Evolutionary conservation across 2,329 filamentous ascomycete genomes (phyloP).

Genomic region (Botryosphaeria agaves): DNA sequence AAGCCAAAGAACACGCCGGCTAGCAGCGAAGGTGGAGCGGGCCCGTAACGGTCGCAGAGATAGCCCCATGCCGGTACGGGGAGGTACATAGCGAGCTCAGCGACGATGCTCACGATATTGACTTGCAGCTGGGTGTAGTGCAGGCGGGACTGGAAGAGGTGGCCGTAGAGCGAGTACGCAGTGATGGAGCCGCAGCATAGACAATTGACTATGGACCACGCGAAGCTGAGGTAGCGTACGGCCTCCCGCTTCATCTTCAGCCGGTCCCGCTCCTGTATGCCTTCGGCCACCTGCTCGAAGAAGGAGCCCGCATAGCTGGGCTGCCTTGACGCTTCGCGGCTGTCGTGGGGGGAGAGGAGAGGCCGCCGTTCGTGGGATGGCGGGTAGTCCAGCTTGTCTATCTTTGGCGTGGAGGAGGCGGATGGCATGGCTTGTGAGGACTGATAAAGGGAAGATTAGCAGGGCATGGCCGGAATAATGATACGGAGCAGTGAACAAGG

Average conservation of each 20-base stretch:
- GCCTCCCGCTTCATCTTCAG: slow-evolving; percentile 34
- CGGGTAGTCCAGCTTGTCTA: slow-evolving; percentile 34
- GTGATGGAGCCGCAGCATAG: slow-evolving; percentile 84
- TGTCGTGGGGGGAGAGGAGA: slow-evolving; percentile 19
- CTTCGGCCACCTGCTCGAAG: slow-evolving; percentile 42
- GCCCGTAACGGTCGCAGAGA: slow-evolving; percentile 76
- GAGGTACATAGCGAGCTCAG: slow-evolving; percentile 77
- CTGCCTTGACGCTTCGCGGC: slow-evolving; percentile 10
- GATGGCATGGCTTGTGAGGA: background rate
- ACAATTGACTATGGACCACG: slow-evolving; percentile 41
- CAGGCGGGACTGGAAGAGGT: slow-evolving; percentile 70
- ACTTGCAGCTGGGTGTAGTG: slow-evolving; percentile 85
- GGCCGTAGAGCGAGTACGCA: slow-evolving; percentile 86
- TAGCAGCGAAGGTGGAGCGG: slow-evolving; percentile 56
- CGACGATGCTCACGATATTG: slow-evolving; percentile 74
- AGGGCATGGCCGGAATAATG: background rate
- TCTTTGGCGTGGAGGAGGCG: slow-evolving; percentile 7
- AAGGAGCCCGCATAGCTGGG: slow-evolving; percentile 33
- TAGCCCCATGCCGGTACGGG: slow-evolving; percentile 84
- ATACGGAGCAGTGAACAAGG: background rate
- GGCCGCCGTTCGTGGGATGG: slow-evolving; percentile 21
- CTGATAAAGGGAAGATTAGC: background rate
- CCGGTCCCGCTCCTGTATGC: slow-evolving; percentile 40
- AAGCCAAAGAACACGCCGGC: slow-evolving; percentile 57
- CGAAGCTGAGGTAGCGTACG: slow-evolving; percentile 37